Evolutionary conservation across 495 filamentous ascomycete species (phyloP).

Genomic region (Aspergillus nidulans): DNA sequence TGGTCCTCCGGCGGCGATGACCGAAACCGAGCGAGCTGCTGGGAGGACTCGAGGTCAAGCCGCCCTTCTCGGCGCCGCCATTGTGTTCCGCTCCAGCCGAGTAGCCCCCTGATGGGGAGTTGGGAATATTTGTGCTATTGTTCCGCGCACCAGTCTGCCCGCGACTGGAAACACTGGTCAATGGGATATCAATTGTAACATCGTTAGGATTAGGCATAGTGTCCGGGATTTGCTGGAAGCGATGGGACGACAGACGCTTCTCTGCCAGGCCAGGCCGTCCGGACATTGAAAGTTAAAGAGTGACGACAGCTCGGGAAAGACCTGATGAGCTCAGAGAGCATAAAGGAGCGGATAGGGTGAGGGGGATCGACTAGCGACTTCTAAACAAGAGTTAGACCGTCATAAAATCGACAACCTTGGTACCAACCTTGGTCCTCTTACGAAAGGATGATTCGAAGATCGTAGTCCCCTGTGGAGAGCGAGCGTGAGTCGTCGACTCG

Average conservation of each 20-base stretch:
- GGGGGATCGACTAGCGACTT: constrained; percentile 6
- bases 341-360: constrained; percentile 5
- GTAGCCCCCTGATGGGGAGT: constrained; percentile 20
- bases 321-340: neutral
- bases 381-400: constrained; percentile 1
- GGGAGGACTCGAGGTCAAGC: constrained; percentile 44
- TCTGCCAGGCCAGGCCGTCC: constrained; percentile 29
- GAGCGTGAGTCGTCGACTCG: constrained; percentile 1
- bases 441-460: constrained; percentile 2
- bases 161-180: constrained; percentile 40
- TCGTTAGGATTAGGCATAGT: constrained; percentile 49
- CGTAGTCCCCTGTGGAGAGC: constrained; percentile 13
- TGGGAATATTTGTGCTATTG: constrained; percentile 23
- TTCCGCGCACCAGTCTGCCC: constrained; percentile 43
- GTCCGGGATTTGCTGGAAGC: constrained; percentile 43
- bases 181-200: constrained; percentile 56
- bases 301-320: neutral
- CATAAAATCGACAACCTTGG: neutral
- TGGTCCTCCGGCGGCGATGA: constrained; percentile 42
- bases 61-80: constrained; percentile 42
- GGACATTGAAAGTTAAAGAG: constrained; percentile 23
- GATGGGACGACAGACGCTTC: constrained; percentile 39
- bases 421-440: neutral
- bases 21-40: constrained; percentile 24
- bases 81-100: constrained; percentile 1